Base-by-base conservation (phyloP, 2,329 filamentous ascomycete genomes). In the Pseudohalonectria lignicola region DNA sequence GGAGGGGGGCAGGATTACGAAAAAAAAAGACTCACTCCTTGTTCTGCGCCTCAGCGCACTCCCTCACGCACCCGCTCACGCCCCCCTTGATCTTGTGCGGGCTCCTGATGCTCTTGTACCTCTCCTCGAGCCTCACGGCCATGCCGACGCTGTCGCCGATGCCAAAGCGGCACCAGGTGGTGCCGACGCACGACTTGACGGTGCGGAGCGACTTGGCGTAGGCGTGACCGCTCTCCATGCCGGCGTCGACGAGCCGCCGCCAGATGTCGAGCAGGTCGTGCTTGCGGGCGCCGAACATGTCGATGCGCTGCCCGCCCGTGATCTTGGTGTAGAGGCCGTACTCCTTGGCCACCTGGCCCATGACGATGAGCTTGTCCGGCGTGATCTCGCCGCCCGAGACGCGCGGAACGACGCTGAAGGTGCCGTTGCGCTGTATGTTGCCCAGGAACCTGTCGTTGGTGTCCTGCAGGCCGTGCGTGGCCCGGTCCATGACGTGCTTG, bases 21-120 rank as follows among this genome's bases (percentile, higher is more conserved):
- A 3, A 10, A 11, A 39, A 52, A 42, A 11, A 12, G 5, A 60
- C 75, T 50, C 60, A 82, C 79, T 94, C 87, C 60, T 94, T 94
- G 59, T 81, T 90, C 53, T 93, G 87, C 2, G 87, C 87, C 59
- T 94, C 87, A 1, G 87, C 87, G 48, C 87, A 94, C 60, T 94
- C 87, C 39, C 87, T 72, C n/a, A 94, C 86, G 46, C 87, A 94
- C 11, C 87, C 87, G 39, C 82, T 88, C 0, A 94, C 86, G 39
- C 85, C 87, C 1, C 84, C 86, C 59, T 94, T 94, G 56, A 93
- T 74, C 66, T 94, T 94, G 57, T 94, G 87, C 8, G 87, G 87
- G 13, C 73, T 72, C n/a, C 87, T 76, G 41, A 94, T 82, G 51
- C 83, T 86, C 69, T 94, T 94, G 61, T 94, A 94, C 33, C 87